Evolutionary conservation across 192 early-diverging fungal species (phyloP), one percentile per base, ranked within the genome.

Genomic region (Globomyces pollinis-pini): DNA sequence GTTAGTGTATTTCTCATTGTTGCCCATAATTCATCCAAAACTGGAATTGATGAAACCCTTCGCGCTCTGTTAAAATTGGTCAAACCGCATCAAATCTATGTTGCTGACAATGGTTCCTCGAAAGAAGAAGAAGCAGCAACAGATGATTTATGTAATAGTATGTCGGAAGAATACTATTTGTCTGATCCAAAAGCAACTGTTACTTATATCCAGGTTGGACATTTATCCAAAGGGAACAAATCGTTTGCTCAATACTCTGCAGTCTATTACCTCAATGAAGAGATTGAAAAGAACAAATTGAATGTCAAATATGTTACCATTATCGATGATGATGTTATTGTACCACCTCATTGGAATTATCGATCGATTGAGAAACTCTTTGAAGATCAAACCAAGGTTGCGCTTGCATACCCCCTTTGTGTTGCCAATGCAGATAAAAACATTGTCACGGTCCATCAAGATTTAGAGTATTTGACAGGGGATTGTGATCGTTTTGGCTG

Each of bases 81-180:
- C 11, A n/a, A 38, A 16, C 64, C 64, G n/a, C 35, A 36, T 24
- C 49, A 44, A 45, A 44, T 66, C 16, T 66, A 52, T 33, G 13
- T 66, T 20, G 64, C 64, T 4, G 64, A 66, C 18, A 66, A 66
- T 54, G 64, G 64, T 7, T 58, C 54, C 9, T 44, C 8, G 12
- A 34, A 50, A 9, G n/a, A 66, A 3, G 64, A 66, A 34, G 35
- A 41, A 1, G 50, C 15, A 2, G 50, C 39, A 33, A 66, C 64
- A 24, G 41, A 62, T n/a, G 36, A 18, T 12, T 30, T 66, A 2
- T 26, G 28, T 2, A 7, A 35, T 11, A n/a, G 36, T 0, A 26
- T 66, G 5, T 52, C 64, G 12, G 38, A 35, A 6, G 33, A 24
- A 52, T 66, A 66, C 21, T 33, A 54, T n/a, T n/a, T n/a, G n/a